Evolutionary conservation across 345 rosid species (phyloP).

Genomic region (Erodium maritimum): DNA sequence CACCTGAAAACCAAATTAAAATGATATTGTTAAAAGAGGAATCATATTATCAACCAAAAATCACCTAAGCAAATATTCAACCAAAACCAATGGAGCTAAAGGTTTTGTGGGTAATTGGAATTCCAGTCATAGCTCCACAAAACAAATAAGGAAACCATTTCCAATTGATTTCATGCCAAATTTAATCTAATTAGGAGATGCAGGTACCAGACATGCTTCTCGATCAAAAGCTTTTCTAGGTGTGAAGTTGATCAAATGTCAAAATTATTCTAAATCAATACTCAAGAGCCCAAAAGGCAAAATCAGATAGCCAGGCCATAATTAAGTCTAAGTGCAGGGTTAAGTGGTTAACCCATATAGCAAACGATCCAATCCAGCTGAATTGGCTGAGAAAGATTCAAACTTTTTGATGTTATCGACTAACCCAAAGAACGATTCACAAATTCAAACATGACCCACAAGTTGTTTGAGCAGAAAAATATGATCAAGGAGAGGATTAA

Average conservation of each 20-base stretch:
- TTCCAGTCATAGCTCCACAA: too few relatives aligned
- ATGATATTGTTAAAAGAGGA: neutral
- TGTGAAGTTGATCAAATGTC: neutral
- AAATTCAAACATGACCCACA: neutral
- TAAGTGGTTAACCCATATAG: neutral
- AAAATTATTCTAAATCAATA: neutral
- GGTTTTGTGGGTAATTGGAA: neutral
- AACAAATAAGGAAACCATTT: neutral
- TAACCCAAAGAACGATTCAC: neutral
- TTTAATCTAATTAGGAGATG: neutral
- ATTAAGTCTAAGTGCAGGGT: too few relatives aligned
- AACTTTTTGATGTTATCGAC: neutral
- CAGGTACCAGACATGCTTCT: neutral
- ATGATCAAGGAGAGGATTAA: neutral
- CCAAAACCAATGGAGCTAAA: neutral
- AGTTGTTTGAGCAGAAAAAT: neutral
- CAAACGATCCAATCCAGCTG: neutral
- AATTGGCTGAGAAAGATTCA: neutral
- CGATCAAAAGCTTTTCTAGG: neutral
- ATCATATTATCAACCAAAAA: slow-evolving; percentile 2
- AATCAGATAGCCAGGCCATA: neutral
- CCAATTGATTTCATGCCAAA: neutral
- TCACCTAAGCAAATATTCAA: neutral
- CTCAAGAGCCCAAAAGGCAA: neutral
- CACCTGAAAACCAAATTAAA: slow-evolving; percentile 33